phyloP scores from a whole-genome alignment of 2,329 filamentous ascomycete genomes.

The Colletotrichum scovillei region DNA sequence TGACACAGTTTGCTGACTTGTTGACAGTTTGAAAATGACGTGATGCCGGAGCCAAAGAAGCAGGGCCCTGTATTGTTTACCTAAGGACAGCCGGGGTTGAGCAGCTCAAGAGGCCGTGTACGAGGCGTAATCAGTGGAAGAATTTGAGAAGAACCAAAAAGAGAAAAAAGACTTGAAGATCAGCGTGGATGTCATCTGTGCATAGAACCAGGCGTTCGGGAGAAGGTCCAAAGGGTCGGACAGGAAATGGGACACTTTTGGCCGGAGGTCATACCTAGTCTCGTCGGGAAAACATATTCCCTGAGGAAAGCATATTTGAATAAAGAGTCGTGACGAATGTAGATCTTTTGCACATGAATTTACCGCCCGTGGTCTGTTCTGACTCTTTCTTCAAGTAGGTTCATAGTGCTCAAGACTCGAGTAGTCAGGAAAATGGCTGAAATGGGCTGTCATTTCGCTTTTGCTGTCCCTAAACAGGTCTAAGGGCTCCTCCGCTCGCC shows the following conservation, averaged over 20 bases:
- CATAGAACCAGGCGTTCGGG: slow-evolving; percentile 36
- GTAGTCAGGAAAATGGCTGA: background rate
- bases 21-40: slow-evolving; percentile 54
- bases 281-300: background rate
- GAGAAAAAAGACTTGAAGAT: background rate
- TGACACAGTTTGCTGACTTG: slow-evolving; percentile 14
- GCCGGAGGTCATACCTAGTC: slow-evolving; percentile 1
- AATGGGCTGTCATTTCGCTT: slow-evolving; percentile 2
- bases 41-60: slow-evolving; percentile 46
- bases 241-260: slow-evolving; percentile 12
- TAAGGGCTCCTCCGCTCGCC: background rate
- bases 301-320: slow-evolving; percentile 1
- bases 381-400: background rate
- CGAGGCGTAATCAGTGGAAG: background rate
- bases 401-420: no score
- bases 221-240: slow-evolving; percentile 1
- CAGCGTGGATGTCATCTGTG: slow-evolving; percentile 22
- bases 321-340: background rate
- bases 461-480: background rate
- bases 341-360: background rate
- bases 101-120: background rate
- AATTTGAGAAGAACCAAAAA: slow-evolving; percentile 1
- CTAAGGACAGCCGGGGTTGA: slow-evolving; percentile 37
- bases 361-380: background rate
- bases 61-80: slow-evolving; percentile 53